Evolutionary conservation across 345 rosid species (phyloP), one percentile per base, ranked within the genome.

Genomic region (Eutrema yunnanense): DNA sequence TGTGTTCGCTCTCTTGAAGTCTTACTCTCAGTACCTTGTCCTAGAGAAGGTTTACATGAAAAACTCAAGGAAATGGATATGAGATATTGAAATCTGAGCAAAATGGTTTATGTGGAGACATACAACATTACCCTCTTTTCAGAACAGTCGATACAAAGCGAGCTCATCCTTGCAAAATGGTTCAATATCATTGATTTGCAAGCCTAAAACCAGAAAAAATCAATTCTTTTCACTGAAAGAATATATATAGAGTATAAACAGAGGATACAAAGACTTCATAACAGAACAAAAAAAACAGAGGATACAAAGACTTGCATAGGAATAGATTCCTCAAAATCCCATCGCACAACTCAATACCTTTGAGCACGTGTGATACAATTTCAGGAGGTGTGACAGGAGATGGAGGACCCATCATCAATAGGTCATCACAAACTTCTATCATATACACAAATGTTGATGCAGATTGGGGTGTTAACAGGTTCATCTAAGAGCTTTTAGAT

Each of bases 151-250:
- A 80, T 84, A 92, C 64, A 92, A 64, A 58, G 81, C 88, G 69
- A 92, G 81, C 84, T 92, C 96, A 49, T 92, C 96, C 80, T 90
- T 93, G 71, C 93, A 88, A 79, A 93, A 93, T 8, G 96, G 93
- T 69, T 93, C 97, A 10, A 86, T 88, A 67, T 86, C 92, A 73
- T 88, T 88, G 81, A 90, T 77, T 67, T 90, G 96, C 82, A 93
- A 83, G 78, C 97, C 96, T 87, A 54, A 61, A 2, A 75, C 26
- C 48, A 12, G 27, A 2, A 2, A 47, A 47, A 37, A 40, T 2
- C 41, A 38, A 38, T 10, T 38, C 96, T 19, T 19, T 19, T 19
- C 22, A 19, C 22, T 19, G 22, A 19, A 0, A 19, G 22, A 19
- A 19, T 19, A 19, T 19, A 19, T 19, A 19, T 19, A 19, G 22